Evolutionary conservation across 2,329 filamentous ascomycete species (phyloP).

Genomic region (Calonectria crousiana): DNA sequence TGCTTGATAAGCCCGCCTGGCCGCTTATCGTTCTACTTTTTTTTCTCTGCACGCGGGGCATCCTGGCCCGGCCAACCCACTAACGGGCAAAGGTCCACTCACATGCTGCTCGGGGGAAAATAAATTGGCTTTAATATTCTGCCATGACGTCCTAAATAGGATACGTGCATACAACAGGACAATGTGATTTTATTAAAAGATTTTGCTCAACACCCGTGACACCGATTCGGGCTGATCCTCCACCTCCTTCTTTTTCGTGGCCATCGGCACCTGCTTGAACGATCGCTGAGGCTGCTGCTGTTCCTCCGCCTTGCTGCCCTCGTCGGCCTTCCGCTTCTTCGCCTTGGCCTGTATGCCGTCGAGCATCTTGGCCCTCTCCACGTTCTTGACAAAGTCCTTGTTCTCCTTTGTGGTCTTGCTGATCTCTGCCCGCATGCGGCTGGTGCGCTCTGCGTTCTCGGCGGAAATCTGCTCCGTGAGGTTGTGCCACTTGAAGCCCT

Average conservation of each 20-base stretch:
- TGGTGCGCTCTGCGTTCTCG: conserved; percentile 84
- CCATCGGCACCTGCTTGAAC: conserved; percentile 76
- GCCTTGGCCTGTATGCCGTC: conserved; percentile 77
- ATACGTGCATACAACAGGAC: not conserved
- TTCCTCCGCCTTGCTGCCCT: conserved; percentile 35
- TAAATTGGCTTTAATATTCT: conserved; percentile 8
- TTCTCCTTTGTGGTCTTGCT: conserved; percentile 82
- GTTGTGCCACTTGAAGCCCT: conserved; percentile 85
- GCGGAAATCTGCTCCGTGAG: conserved; percentile 82
- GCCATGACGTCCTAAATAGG: conserved; percentile 13
- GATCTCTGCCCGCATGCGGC: conserved; percentile 83
- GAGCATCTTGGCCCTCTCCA: conserved; percentile 84
- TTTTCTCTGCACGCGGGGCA: conserved; percentile 40
- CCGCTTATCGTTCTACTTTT: conserved; percentile 47
- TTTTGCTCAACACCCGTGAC: conserved; percentile 72
- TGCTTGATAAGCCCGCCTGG: conserved; percentile 51
- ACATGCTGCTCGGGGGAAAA: conserved; percentile 11
- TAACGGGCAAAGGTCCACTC: conserved; percentile 33
- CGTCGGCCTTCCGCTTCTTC: conserved; percentile 53
- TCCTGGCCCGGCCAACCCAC: conserved; percentile 30
- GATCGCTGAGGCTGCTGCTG: conserved; percentile 52
- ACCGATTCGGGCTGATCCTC: conserved; percentile 67
- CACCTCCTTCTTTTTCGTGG: conserved; percentile 59
- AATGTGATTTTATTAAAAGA: conserved; percentile 61
- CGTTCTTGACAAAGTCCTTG: conserved; percentile 82